These are phyloP conservation scores for Breynia disticha DNA, from an alignment of 441 rosid genomes.

Conservation along the genomic window DNA sequence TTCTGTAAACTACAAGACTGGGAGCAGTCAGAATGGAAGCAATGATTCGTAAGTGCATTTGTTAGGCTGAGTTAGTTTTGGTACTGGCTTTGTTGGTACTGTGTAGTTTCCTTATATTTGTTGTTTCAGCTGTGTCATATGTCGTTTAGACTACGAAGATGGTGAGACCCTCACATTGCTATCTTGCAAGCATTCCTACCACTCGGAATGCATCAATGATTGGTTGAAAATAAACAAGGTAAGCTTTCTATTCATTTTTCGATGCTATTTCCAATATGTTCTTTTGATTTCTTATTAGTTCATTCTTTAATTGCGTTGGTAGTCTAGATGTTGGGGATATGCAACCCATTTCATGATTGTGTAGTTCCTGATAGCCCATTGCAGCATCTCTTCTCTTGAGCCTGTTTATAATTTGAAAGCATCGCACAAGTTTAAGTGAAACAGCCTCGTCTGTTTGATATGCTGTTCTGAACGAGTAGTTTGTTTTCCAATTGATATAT, in stretches of 20 bases:
- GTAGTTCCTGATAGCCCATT: too few species aligned
- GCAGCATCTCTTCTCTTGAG: too few species aligned
- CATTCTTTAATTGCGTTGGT: not conserved
- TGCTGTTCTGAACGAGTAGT: too few species aligned
- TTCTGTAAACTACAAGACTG: slow-evolving; percentile 53
- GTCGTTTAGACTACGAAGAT: slow-evolving; percentile 84
- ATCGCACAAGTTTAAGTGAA: too few species aligned
- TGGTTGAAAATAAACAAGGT: slow-evolving; percentile 98
- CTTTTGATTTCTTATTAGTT: not conserved
- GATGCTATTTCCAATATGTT: not conserved
- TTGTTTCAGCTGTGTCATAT: slow-evolving; percentile 75
- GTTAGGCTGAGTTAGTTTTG: slow-evolving; percentile 8
- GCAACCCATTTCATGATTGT: too few species aligned
- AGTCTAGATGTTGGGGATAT: too few species aligned
- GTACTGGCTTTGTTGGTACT: not conserved
- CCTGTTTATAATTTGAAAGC: too few species aligned
- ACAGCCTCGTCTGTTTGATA: too few species aligned
- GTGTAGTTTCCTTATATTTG: slow-evolving; percentile 5
- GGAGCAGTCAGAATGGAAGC: slow-evolving; percentile 69
- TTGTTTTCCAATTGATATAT: too few species aligned
- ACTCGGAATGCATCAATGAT: slow-evolving; percentile 81
- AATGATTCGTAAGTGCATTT: slow-evolving; percentile 62
- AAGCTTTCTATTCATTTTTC: not conserved
- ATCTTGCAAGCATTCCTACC: slow-evolving; percentile 91
- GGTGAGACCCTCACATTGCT: slow-evolving; percentile 72